phyloP scores from a whole-genome alignment of 257 asterid genomes.

The Jacaranda copaia region DNA sequence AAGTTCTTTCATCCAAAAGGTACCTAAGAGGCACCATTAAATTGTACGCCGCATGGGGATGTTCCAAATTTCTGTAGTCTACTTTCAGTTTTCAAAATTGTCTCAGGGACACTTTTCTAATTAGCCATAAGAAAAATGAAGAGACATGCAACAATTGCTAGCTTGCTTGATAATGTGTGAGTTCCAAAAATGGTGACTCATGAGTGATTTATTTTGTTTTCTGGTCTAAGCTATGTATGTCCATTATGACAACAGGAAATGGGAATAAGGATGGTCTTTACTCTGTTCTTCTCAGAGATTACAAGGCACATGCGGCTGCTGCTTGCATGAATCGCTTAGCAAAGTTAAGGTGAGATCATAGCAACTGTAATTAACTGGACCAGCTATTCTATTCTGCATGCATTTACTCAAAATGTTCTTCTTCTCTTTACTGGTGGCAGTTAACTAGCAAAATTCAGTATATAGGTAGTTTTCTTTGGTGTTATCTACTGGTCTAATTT shows the following conservation, averaged over 20 bases:
- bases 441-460: not conserved
- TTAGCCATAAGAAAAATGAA: slow-evolving; percentile 11
- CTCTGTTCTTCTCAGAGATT: slow-evolving; percentile 95
- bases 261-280: slow-evolving; percentile 95
- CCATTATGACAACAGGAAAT: slow-evolving; percentile 68
- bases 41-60: not conserved
- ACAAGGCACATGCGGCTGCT: slow-evolving; percentile 86
- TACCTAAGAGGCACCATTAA: not conserved
- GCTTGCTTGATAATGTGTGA: slow-evolving; percentile 27
- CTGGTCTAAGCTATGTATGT: slow-evolving; percentile 18
- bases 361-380: slow-evolving; percentile 20
- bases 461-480: slow-evolving; percentile 12
- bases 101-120: slow-evolving; percentile 15
- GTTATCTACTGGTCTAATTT: not conserved
- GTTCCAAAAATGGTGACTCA: not conserved
- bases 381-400: slow-evolving; percentile 16
- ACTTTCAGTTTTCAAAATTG: slow-evolving; percentile 11
- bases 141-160: slow-evolving; percentile 7
- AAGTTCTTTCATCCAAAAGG: slow-evolving; percentile 9
- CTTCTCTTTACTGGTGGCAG: slow-evolving; percentile 13
- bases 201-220: slow-evolving; percentile 17
- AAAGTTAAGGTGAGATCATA: slow-evolving; percentile 72
- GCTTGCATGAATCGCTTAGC: slow-evolving; percentile 98
- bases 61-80: not conserved
- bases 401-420: not conserved